These are phyloP conservation scores for Liriodendron chinense DNA, from an alignment of 164 flowering plant genomes.

Conservation along the genomic window DNA sequence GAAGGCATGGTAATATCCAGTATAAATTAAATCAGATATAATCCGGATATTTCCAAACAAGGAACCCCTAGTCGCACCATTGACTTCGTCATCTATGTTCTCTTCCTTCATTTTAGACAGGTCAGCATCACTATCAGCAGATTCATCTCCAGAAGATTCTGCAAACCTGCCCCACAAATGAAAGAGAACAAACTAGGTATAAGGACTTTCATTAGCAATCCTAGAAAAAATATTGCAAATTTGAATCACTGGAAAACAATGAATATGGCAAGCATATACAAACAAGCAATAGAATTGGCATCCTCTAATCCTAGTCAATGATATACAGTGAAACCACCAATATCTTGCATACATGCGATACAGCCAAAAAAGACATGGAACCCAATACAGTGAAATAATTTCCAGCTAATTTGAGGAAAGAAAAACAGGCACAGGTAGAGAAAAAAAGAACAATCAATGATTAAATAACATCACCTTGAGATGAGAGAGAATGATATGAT, in stretches of 20 bases:
- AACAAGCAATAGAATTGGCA: background rate
- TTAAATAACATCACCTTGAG: too few relatives aligned
- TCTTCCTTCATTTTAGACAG: constrained; percentile 33
- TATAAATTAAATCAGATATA: background rate
- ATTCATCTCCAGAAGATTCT: constrained; percentile 57
- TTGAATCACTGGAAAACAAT: background rate
- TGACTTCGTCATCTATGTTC: constrained; percentile 19
- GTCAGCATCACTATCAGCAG: constrained; percentile 33
- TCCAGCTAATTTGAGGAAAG: background rate
- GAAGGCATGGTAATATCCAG: background rate
- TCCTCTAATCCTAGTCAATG: too few relatives aligned
- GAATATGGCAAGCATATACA: background rate
- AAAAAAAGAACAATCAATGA: background rate
- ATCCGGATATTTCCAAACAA: constrained; percentile 27
- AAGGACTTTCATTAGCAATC: background rate
- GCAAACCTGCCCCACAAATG: constrained; percentile 41
- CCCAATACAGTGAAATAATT: background rate
- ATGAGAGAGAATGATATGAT: too few relatives aligned
- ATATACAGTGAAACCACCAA: background rate
- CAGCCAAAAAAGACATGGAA: background rate
- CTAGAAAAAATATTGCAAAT: background rate
- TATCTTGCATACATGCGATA: background rate
- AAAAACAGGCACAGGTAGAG: background rate
- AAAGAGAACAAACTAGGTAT: background rate
- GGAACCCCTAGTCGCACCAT: constrained; percentile 2